Evolutionary conservation across 2,329 filamentous ascomycete genomes (phyloP).

Genomic region (Aureobasidium subglaciale): DNA sequence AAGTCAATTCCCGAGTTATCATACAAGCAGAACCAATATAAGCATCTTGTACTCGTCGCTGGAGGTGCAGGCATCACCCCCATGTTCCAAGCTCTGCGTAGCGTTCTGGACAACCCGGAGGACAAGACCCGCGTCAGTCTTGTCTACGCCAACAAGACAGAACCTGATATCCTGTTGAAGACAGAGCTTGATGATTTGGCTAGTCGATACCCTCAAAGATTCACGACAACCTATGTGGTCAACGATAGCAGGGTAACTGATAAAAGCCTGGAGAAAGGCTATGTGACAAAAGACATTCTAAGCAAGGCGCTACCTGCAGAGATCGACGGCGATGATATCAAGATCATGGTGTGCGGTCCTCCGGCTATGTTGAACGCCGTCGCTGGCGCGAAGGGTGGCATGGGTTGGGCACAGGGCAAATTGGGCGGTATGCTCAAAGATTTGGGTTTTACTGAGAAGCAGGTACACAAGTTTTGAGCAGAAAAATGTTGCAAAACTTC

Average conservation of each 20-base stretch:
- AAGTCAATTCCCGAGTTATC: conserved; percentile 48
- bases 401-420: conserved; percentile 28
- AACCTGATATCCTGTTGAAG: conserved; percentile 53
- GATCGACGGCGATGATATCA: conserved; percentile 35
- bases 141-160: conserved; percentile 59
- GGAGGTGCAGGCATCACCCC: conserved; percentile 69
- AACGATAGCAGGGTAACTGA: conserved; percentile 34
- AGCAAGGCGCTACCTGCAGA: conserved; percentile 39
- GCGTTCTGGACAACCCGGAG: conserved; percentile 53
- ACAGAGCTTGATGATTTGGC: conserved; percentile 50
- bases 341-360: conserved; percentile 64
- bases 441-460: conserved; percentile 51
- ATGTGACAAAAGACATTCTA: conserved; percentile 52
- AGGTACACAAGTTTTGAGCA: conserved; percentile 52
- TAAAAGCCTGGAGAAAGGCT: conserved; percentile 45
- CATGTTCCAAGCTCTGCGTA: conserved; percentile 56
- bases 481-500: too few species aligned
- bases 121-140: conserved; percentile 59
- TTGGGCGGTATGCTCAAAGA: conserved; percentile 47
- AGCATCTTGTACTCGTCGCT: conserved; percentile 55
- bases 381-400: conserved; percentile 37
- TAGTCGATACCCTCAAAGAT: conserved; percentile 45
- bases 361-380: conserved; percentile 58
- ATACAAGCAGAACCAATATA: conserved; percentile 36
- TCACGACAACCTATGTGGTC: conserved; percentile 53